These are phyloP conservation scores for Panicum miliaceum DNA, from an alignment of 176 grass and related monocot genomes.

Conservation along the genomic window DNA sequence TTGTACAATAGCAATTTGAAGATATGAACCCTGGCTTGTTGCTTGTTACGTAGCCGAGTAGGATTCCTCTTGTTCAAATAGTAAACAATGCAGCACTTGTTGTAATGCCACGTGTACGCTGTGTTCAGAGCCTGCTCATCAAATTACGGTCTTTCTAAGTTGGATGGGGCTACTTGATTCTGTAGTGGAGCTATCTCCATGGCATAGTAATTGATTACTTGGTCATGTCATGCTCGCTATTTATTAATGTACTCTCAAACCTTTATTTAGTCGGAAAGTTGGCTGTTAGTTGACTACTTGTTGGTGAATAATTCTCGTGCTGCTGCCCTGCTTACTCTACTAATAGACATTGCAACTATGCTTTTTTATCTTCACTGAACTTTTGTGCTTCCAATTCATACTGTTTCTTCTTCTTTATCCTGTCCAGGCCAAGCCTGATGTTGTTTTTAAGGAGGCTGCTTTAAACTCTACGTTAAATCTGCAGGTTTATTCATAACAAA, in stretches of 20 bases:
- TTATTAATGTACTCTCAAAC: slow-evolving; percentile 4
- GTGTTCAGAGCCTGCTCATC: slow-evolving; percentile 1
- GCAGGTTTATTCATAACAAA: slow-evolving; percentile 54
- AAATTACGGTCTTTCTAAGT: slow-evolving; percentile 1
- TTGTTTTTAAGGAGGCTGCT: slow-evolving; percentile 67
- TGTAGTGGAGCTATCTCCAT: neutral
- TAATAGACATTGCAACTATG: neutral
- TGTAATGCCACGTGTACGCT: neutral
- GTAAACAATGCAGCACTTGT: neutral
- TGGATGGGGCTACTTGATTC: neutral
- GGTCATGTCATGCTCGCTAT: neutral
- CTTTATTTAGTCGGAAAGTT: neutral
- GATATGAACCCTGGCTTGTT: neutral
- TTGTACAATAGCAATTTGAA: neutral
- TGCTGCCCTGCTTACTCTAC: neutral
- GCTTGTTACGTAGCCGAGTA: neutral
- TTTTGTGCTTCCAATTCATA: slow-evolving; percentile 17
- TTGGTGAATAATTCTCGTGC: neutral
- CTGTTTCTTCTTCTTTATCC: slow-evolving; percentile 9
- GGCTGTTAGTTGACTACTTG: slow-evolving; percentile 12
- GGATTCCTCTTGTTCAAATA: neutral
- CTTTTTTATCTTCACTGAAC: neutral
- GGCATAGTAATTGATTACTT: neutral
- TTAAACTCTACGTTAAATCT: slow-evolving; percentile 70
- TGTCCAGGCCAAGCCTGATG: slow-evolving; percentile 76